Conservation (phyloP, 345 rosid genomes). For the Euphorbia pulcherrima region DNA sequence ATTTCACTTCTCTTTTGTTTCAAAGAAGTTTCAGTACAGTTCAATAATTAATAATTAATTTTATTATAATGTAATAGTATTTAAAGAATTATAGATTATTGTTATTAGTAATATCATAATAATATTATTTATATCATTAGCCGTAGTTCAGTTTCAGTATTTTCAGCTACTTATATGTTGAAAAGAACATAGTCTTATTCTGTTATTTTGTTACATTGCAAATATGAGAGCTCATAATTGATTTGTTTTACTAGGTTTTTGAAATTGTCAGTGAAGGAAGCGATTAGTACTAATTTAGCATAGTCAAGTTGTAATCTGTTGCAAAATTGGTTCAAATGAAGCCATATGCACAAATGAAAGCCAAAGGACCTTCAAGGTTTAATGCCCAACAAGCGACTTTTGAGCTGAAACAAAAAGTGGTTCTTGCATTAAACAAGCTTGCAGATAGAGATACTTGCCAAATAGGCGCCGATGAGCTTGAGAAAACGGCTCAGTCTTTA, state of each 20-base stretch:
- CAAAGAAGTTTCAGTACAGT: no score
- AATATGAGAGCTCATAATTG: no score
- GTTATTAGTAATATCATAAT: no score
- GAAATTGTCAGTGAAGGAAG: neutral
- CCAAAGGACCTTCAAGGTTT: conserved; percentile 41
- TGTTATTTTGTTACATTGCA: neutral
- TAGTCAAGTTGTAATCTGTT: neutral
- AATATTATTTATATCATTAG: no score
- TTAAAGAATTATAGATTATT: no score
- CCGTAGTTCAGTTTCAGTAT: no score
- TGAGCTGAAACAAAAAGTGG: conserved; percentile 73
- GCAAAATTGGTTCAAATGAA: conserved; percentile 34
- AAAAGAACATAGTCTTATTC: no score
- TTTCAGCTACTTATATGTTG: no score
- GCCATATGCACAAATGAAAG: conserved; percentile 36
- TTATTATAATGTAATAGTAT: no score
- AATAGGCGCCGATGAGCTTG: conserved; percentile 76
- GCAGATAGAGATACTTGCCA: conserved; percentile 87
- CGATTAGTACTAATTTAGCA: neutral
- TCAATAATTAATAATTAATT: no score
- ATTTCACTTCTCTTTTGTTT: no score
- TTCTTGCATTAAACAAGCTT: conserved; percentile 70
- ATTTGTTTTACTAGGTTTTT: neutral
- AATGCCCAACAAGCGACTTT: conserved; percentile 46
- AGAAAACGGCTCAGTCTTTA: conserved; percentile 55